A percentile compares a stretch with the other conserved stretches of the same genome.
phyloP scores from a whole-genome alignment of 2,329 filamentous ascomycete genomes.

The Talaromyces islandicus region DNA sequence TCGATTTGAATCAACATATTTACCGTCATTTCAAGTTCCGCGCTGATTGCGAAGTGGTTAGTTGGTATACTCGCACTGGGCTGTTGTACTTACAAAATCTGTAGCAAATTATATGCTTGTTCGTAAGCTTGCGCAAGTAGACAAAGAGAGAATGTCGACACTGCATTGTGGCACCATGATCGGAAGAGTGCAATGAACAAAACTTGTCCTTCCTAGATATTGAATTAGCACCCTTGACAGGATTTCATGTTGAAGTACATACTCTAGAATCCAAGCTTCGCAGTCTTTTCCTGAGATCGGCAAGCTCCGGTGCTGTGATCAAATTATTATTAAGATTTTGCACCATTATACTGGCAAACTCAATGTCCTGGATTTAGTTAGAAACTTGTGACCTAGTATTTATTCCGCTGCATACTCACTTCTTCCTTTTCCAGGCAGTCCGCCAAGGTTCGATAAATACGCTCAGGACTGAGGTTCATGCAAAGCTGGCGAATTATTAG shows the following conservation, averaged over 20 bases:
- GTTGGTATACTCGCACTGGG: neutral
- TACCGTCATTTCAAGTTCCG: conserved; percentile 96
- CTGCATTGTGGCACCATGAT: conserved; percentile 97
- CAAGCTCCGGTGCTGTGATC: conserved; percentile 90
- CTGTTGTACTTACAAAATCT: conserved; percentile 70
- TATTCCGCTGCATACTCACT: conserved; percentile 20
- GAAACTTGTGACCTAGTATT: neutral
- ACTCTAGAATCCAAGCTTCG: conserved; percentile 85
- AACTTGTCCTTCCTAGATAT: conserved; percentile 72
- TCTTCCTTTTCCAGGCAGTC: conserved; percentile 97
- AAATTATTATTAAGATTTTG: conserved; percentile 99
- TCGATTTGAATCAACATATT: conserved; percentile 98
- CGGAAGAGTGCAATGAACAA: conserved; percentile 93
- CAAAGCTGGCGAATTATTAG: conserved; percentile 94
- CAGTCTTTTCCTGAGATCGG: conserved; percentile 82
- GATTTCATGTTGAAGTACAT: conserved; percentile 13
- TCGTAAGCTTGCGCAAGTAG: conserved; percentile 95
- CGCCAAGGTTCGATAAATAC: conserved; percentile 90
- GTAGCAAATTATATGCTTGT: conserved; percentile 90
- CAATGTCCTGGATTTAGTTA: conserved; percentile 59
- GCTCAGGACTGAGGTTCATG: conserved; percentile 83
- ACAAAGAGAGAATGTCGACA: conserved; percentile 94
- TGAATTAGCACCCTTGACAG: conserved; percentile 14
- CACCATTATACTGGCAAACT: conserved; percentile 99
- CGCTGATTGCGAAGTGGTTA: conserved; percentile 49